These are phyloP conservation scores for Penicillium maclennaniae DNA, from an alignment of 495 filamentous ascomycete species.

Conservation along the genomic window DNA sequence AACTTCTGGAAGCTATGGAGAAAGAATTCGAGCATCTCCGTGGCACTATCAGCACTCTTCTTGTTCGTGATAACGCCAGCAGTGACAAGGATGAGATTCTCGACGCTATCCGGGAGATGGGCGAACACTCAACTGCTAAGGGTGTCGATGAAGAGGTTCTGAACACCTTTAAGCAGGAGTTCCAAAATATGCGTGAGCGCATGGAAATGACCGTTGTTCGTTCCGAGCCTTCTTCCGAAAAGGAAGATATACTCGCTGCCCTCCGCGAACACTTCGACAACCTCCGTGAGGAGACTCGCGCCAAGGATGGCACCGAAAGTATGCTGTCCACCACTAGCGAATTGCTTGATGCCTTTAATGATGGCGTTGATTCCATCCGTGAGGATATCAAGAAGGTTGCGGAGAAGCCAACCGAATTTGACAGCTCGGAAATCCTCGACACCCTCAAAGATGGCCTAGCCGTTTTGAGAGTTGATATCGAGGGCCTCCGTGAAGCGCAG, in stretches of 20 bases:
- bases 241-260: constrained; percentile 61
- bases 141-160: constrained; percentile 23
- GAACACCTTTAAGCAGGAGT: constrained; percentile 62
- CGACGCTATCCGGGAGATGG: constrained; percentile 54
- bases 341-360: constrained; percentile 76
- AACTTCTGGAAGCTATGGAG: constrained; percentile 67
- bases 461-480: constrained; percentile 69
- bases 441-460: constrained; percentile 76
- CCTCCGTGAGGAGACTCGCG: constrained; percentile 62
- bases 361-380: constrained; percentile 71
- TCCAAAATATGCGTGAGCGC: constrained; percentile 68
- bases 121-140: constrained; percentile 22
- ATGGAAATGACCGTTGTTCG: constrained; percentile 40
- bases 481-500: constrained; percentile 58
- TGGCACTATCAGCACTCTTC: constrained; percentile 62
- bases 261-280: constrained; percentile 67
- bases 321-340: constrained; percentile 62
- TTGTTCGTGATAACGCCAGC: constrained; percentile 56
- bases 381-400: constrained; percentile 71
- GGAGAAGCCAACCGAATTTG: constrained; percentile 75
- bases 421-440: constrained; percentile 81
- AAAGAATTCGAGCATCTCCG: constrained; percentile 67
- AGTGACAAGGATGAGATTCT: constrained; percentile 60
- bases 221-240: constrained; percentile 23
- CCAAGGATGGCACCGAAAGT: constrained; percentile 53